Evolutionary conservation across 768 basidiomycete genomes (phyloP), one percentile per base, ranked within the genome.

Genomic region (Boletus sp.): DNA sequence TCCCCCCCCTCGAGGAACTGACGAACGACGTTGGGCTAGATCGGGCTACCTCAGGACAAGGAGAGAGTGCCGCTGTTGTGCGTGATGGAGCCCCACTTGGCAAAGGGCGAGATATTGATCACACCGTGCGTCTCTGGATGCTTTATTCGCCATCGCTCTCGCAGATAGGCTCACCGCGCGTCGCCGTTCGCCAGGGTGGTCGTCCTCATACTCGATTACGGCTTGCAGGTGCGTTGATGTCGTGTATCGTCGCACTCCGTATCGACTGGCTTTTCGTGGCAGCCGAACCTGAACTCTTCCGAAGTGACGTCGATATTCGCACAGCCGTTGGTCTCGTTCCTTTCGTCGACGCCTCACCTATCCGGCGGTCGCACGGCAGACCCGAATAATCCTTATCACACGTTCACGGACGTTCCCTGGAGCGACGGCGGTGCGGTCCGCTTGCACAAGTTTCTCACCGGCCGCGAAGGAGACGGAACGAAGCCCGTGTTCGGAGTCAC

Each of bases 401-500:
- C 84, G 0, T 83, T 75, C 46, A 72, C 62, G 25, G 92, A 93
- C 61, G 63, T 77, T 30, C 64, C 71, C 13, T 79, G 76, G 67
- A 67, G 70, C n/a, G 74, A 75, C 21, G 71, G 74, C 8, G 69
- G 66, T 7, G 51, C 62, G 3, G 14, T 66, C 17, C 82, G 90
- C 23, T 77, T 83, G 58, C 93, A 95, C 70, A 75, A 78, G 17
- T 96, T 96, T 74, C 75, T 93, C 47, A 96, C 93, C 1, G 93
- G 93, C 0, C 75, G 92, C 39, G 93, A 96, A 66, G 83, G 79
- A 3, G 84, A 85, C 14, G 92, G 93, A 0, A 81, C 91, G 14
- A 94, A 92, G 63, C 93, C 93, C n/a, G 82, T 95, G 0, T 90
- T 84, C 60, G 93, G 93, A 8, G 71, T 96, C 9, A 96, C 93